Evolutionary conservation across 805 yeast genomes (phyloP).

Genomic region (Metschnikowia anglica): DNA sequence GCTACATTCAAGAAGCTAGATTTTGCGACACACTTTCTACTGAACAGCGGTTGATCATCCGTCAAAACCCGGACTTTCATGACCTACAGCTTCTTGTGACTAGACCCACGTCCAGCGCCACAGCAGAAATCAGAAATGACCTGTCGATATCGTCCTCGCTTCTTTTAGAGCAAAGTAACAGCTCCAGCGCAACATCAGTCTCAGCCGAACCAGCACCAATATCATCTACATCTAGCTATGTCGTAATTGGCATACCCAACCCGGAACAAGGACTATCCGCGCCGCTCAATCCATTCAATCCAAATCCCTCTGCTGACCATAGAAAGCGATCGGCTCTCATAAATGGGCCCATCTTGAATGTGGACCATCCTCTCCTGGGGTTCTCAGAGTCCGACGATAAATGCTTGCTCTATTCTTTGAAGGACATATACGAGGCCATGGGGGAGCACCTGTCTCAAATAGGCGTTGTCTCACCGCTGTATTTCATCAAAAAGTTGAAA

Average conservation of each 20-base stretch:
- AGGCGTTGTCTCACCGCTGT: constrained; percentile 84
- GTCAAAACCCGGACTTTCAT: constrained; percentile 31
- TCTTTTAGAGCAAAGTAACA: constrained; percentile 24
- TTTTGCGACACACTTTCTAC: constrained; percentile 33
- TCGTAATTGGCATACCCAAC: constrained; percentile 42
- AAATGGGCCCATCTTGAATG: constrained; percentile 79
- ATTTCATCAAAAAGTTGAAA: constrained; percentile 72
- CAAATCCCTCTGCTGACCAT: constrained; percentile 57
- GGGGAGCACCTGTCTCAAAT: constrained; percentile 63
- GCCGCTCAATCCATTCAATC: constrained; percentile 41
- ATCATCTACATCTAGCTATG: constrained; percentile 31
- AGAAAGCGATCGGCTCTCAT: constrained; percentile 75
- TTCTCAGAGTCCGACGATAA: constrained; percentile 36
- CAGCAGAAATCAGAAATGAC: constrained; percentile 23
- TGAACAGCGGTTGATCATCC: constrained; percentile 34
- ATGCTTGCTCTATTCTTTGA: constrained; percentile 55
- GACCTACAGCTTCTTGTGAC: constrained; percentile 36
- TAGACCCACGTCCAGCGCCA: constrained; percentile 28
- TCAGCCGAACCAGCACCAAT: constrained; percentile 24
- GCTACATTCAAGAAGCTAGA: constrained; percentile 29
- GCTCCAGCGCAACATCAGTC: constrained; percentile 14
- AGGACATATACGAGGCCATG: constrained; percentile 84
- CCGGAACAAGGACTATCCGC: constrained; percentile 36
- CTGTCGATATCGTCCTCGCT: constrained; percentile 37
- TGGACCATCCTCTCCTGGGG: constrained; percentile 61